phyloP scores from a whole-genome alignment of 345 rosid species.

The Garcia nutans region DNA sequence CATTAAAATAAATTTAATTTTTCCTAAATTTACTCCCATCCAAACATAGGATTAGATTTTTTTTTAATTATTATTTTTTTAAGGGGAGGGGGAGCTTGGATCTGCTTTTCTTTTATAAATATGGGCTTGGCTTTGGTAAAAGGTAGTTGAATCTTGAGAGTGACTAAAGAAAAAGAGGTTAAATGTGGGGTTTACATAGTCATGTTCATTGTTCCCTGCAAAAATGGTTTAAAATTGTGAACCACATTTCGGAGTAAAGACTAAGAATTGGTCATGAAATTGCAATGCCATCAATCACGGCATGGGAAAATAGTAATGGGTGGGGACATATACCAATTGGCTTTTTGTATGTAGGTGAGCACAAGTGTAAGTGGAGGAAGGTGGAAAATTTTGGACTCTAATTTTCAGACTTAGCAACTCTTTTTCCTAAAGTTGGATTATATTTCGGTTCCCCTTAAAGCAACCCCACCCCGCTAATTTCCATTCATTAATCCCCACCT shows the following conservation, averaged over 20 bases:
- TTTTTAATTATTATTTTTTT: background rate
- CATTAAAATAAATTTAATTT: too few species aligned
- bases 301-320: constrained; percentile 12
- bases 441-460: background rate
- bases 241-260: background rate
- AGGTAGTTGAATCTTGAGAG: constrained; percentile 26
- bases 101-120: background rate
- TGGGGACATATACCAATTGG: background rate
- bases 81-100: background rate
- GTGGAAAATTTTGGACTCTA: background rate
- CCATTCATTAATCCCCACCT: background rate
- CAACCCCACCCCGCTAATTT: background rate
- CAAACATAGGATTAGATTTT: too few species aligned
- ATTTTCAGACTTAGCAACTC: constrained; percentile 6
- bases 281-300: constrained; percentile 32
- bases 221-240: constrained; percentile 8
- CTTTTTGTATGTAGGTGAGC: background rate
- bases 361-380: background rate
- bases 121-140: background rate
- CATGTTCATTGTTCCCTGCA: constrained; percentile 7
- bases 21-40: too few species aligned
- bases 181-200: constrained; percentile 14
- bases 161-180: constrained; percentile 16
- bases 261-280: background rate
- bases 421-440: background rate